phyloP scores from a whole-genome alignment of 176 grass and related monocot species.

The Musa itinerans region DNA sequence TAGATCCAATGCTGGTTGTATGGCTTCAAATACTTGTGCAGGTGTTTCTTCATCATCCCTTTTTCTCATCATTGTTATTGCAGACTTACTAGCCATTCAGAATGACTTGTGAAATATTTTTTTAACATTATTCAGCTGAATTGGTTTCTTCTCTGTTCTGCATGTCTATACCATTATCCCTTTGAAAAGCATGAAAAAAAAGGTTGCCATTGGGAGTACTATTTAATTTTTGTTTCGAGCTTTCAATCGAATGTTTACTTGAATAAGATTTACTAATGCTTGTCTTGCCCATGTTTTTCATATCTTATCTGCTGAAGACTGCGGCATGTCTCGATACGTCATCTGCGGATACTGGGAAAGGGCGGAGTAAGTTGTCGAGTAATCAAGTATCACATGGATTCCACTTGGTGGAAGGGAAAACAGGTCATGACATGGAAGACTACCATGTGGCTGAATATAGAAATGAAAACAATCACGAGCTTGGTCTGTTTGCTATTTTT shows the following conservation, averaged over 20 bases:
- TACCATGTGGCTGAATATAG: constrained; percentile 92
- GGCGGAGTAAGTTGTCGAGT: constrained; percentile 76
- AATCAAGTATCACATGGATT: constrained; percentile 90
- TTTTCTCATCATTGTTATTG: no score
- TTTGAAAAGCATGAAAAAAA: not conserved
- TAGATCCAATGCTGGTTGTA: no score
- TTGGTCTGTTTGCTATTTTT: constrained; percentile 96
- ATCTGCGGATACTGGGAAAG: constrained; percentile 71
- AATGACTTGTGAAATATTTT: no score
- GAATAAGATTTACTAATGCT: not conserved
- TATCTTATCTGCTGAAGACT: constrained; percentile 39
- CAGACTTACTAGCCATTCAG: no score
- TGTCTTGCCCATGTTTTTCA: constrained; percentile 9
- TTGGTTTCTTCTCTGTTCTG: no score
- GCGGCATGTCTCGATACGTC: constrained; percentile 66
- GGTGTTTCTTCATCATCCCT: no score
- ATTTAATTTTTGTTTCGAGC: not conserved
- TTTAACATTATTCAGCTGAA: no score
- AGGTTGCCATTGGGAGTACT: no score
- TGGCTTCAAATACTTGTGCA: no score
- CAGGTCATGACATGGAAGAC: constrained; percentile 99
- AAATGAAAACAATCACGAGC: constrained; percentile 61
- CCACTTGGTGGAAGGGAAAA: constrained; percentile 93
- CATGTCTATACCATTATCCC: not conserved
- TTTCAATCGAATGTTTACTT: not conserved